These are phyloP conservation scores for Xylaria sp. DNA, from an alignment of 2,329 filamentous ascomycete species.

Conservation along the genomic window DNA sequence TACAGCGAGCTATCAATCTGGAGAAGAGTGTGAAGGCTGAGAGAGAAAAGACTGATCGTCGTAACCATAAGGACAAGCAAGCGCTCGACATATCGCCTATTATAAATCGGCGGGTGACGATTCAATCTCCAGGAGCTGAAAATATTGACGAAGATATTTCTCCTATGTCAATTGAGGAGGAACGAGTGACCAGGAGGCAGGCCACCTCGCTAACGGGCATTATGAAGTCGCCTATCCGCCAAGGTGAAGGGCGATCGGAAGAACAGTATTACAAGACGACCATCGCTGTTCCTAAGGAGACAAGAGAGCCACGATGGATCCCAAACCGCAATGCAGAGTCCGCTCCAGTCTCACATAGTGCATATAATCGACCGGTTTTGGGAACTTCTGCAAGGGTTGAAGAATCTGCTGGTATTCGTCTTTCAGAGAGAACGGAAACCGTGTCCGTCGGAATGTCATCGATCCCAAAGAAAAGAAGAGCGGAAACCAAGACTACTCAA, in stretches of 20 bases:
- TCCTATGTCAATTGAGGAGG: constrained; percentile 48
- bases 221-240: constrained; percentile 41
- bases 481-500: constrained; percentile 13
- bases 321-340: constrained; percentile 36
- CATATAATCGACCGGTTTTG: constrained; percentile 48
- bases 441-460: not conserved
- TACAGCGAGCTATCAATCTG: constrained; percentile 24
- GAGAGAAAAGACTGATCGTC: constrained; percentile 1
- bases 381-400: constrained; percentile 29
- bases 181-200: constrained; percentile 46
- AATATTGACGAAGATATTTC: constrained; percentile 41
- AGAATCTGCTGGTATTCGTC: not conserved
- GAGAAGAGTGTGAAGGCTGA: constrained; percentile 19
- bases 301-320: constrained; percentile 16
- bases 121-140: constrained; percentile 42
- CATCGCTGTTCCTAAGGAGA: constrained; percentile 8
- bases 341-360: constrained; percentile 40
- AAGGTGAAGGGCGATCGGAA: constrained; percentile 5
- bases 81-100: constrained; percentile 20
- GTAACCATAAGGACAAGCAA: constrained; percentile 4
- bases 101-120: constrained; percentile 42
- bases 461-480: constrained; percentile 18
- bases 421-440: not conserved
- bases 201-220: constrained; percentile 43
- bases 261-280: constrained; percentile 27